Conservation (phyloP, 352 stramenopile species). For the Phytophthora sp. region DNA sequence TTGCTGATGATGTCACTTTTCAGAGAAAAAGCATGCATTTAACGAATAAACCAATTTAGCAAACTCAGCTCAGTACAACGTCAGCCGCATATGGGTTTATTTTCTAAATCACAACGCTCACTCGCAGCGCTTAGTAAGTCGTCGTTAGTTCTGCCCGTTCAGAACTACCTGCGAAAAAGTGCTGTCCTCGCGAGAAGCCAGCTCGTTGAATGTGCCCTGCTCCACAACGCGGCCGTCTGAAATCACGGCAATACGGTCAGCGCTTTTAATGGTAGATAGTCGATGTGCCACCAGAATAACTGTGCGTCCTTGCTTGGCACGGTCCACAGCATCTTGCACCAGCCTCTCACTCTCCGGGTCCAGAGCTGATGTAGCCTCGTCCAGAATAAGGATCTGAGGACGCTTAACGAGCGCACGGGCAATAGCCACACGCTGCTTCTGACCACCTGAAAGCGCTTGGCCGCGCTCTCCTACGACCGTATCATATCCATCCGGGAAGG, state of each 20-base stretch:
- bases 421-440: slow-evolving; percentile 86
- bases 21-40: slow-evolving; percentile 29
- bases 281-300: slow-evolving; percentile 98
- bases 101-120: too few relatives aligned
- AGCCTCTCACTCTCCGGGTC: slow-evolving; percentile 79
- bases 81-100: slow-evolving; percentile 16
- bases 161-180: slow-evolving; percentile 82
- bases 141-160: slow-evolving; percentile 57
- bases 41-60: slow-evolving; percentile 9
- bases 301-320: slow-evolving; percentile 89
- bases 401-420: slow-evolving; percentile 76
- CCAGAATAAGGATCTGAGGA: slow-evolving; percentile 78
- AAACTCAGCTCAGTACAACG: slow-evolving; percentile 20
- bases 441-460: slow-evolving; percentile 72
- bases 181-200: slow-evolving; percentile 65
- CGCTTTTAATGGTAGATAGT: slow-evolving; percentile 93
- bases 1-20: background rate
- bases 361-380: slow-evolving; percentile 80
- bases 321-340: slow-evolving; percentile 80
- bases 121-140: too few relatives aligned
- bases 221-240: slow-evolving; percentile 88
- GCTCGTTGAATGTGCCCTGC: slow-evolving; percentile 73
- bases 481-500: slow-evolving; percentile 79
- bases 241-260: slow-evolving; percentile 92
- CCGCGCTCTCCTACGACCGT: slow-evolving; percentile 80